Conservation (phyloP, 2,329 filamentous ascomycete genomes). For the Hansfordia pulvinata region DNA sequence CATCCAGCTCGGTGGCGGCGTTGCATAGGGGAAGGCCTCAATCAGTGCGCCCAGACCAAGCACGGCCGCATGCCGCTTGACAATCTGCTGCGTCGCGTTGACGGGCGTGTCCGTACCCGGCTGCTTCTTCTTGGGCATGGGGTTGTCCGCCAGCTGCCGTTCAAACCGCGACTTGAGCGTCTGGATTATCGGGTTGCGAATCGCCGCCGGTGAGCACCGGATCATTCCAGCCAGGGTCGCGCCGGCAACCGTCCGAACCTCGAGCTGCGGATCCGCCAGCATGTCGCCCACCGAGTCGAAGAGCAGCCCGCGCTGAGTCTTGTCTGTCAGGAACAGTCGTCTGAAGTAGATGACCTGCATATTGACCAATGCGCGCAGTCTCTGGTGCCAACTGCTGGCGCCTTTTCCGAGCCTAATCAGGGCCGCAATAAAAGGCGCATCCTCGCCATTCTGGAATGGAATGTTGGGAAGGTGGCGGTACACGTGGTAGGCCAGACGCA, state of each 20-base stretch:
- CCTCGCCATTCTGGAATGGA: constrained; percentile 76
- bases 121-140: constrained; percentile 62
- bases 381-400: constrained; percentile 86
- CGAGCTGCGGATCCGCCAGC: constrained; percentile 82
- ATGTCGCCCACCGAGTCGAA: constrained; percentile 93
- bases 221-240: constrained; percentile 96
- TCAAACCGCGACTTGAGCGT: constrained; percentile 71
- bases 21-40: constrained; percentile 91
- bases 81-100: constrained; percentile 61
- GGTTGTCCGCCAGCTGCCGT: constrained; percentile 63
- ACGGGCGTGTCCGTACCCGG: constrained; percentile 56
- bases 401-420: constrained; percentile 79
- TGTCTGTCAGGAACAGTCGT: constrained; percentile 74
- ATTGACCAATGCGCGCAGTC: constrained; percentile 86
- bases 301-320: constrained; percentile 61
- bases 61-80: constrained; percentile 79
- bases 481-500: constrained; percentile 88
- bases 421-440: constrained; percentile 69
- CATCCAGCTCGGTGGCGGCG: constrained; percentile 86
- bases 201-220: constrained; percentile 71
- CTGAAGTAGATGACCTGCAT: constrained; percentile 99
- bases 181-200: constrained; percentile 66
- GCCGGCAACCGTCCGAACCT: constrained; percentile 86
- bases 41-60: constrained; percentile 82
- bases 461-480: constrained; percentile 95